Evolutionary conservation across 2,329 filamentous ascomycete genomes (phyloP).

Genomic region (Aspergillus ruber): DNA sequence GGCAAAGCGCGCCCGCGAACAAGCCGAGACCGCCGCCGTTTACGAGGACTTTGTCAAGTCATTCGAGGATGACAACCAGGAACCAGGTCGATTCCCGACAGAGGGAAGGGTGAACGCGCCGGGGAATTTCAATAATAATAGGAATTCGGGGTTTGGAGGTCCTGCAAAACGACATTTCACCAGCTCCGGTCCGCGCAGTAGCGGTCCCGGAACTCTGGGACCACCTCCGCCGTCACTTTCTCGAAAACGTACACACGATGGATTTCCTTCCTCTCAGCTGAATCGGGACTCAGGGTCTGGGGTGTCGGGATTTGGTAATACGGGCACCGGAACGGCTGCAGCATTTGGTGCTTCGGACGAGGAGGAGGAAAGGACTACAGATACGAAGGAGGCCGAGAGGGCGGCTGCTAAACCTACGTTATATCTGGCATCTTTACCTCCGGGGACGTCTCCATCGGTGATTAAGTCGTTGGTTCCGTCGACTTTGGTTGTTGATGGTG

Average conservation of each 20-base stretch:
- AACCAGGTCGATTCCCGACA: conserved; percentile 9
- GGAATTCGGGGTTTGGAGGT: conserved; percentile 28
- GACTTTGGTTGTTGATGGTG: conserved; percentile 61
- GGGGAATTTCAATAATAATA: conserved; percentile 25
- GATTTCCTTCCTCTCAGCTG: conserved; percentile 27
- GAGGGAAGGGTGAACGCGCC: conserved; percentile 20
- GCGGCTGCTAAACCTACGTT: conserved; percentile 50
- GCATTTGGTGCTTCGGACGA: conserved; percentile 40
- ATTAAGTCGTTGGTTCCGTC: conserved; percentile 46
- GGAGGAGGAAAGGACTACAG: conserved; percentile 36
- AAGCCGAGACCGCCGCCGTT: conserved; percentile 78
- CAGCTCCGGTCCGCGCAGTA: conserved; percentile 37
- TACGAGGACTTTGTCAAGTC: conserved; percentile 83
- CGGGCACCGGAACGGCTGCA: conserved; percentile 27
- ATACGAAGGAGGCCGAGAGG: conserved; percentile 39
- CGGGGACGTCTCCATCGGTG: conserved; percentile 44
- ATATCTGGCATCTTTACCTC: conserved; percentile 49
- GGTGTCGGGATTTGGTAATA: conserved; percentile 36
- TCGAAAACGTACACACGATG: conserved; percentile 41
- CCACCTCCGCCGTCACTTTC: conserved; percentile 35
- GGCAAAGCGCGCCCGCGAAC: conserved; percentile 76
- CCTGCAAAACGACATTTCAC: conserved; percentile 59
- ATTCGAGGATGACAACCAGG: conserved; percentile 41
- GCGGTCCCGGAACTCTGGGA: conserved; percentile 46
- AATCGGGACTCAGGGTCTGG: conserved; percentile 37